These are phyloP conservation scores for Alisma plantagoaquatica DNA, from an alignment of 106 monocot genomes.

Conservation along the genomic window DNA sequence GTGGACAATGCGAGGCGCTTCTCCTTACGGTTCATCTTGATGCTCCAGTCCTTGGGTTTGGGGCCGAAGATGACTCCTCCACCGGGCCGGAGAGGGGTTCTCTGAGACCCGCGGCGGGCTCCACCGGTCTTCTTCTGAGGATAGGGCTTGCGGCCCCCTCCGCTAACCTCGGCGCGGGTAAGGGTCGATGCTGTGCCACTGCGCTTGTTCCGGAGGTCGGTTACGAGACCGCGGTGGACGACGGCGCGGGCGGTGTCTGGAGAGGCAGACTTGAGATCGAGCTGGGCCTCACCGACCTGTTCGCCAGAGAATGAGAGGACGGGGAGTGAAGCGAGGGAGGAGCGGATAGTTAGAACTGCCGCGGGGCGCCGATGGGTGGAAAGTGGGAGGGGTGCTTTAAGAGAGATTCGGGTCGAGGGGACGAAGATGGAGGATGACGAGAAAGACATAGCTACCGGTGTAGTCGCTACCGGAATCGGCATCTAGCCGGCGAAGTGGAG, in stretches of 20 bases:
- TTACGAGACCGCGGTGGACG: constrained; percentile 81
- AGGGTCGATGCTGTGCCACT: constrained; percentile 94
- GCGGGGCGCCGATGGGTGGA: background rate
- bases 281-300: constrained; percentile 23
- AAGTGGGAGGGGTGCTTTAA: background rate
- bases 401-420: background rate
- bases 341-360: no score
- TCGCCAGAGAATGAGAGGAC: constrained; percentile 62
- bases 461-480: background rate
- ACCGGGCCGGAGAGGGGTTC: constrained; percentile 88
- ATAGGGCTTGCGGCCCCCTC: constrained; percentile 86
- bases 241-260: constrained; percentile 78
- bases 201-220: constrained; percentile 77
- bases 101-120: constrained; percentile 80
- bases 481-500: background rate
- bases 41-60: constrained; percentile 88
- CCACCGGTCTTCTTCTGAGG: constrained; percentile 82
- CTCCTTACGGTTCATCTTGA: constrained; percentile 99
- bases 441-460: constrained; percentile 7
- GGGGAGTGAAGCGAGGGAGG: constrained; percentile 29
- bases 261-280: constrained; percentile 63
- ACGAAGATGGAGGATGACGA: constrained; percentile 20
- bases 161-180: constrained; percentile 84
- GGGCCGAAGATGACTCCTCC: constrained; percentile 95
- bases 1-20: constrained; percentile 86